Evolutionary conservation across 306 rosid genomes (phyloP), one percentile per base, ranked within the genome.

Genomic region (Echinosophora koreensis): DNA sequence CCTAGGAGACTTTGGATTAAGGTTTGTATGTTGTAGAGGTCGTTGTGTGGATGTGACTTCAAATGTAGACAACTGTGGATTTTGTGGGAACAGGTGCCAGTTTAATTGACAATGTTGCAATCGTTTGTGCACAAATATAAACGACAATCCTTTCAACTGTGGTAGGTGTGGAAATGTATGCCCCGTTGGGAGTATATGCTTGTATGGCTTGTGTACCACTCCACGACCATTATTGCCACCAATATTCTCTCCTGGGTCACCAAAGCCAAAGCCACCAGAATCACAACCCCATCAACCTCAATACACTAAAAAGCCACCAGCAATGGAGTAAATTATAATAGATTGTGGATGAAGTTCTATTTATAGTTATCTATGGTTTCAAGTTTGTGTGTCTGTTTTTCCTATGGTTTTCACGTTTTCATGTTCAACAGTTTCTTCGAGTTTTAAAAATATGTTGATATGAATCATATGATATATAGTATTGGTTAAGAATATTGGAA

Each of bases 141-240:
- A 85, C 13, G 0, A 34, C 0, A 85, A 39, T 58, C 77, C 69
- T 47, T 80, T 83, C 0, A 86, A 90, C 35, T 93, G 96, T 55
- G 96, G 97, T 6, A 62, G 30, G 16, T 93, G 97, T 83, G 91
- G 91, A 50, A 80, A 71, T 6, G 27, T 8, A 12, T 90, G 97
- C 67, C 83, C 87, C 7, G 0, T 78, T 56, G 87, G 84, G 3
- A 69, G 77, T 8, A 60, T 56, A 0, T 93, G 97, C 64, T 1
- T 79, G 3, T 82, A 54, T 13, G 97, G 96, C 3, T 17, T 77
- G 74, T 90, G 97, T 82, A 80, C 86, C 0, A 80, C 75, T 68
- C 71, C 69, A 3, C 66, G 15, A 12, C 71, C 71, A 9, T 22
- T 22, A 22, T 1, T 3, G 4, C 61, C 81, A 5, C 54, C 32